Base-by-base conservation (phyloP, 23 red algal genomes). In the Gracilaria caudata region DNA sequence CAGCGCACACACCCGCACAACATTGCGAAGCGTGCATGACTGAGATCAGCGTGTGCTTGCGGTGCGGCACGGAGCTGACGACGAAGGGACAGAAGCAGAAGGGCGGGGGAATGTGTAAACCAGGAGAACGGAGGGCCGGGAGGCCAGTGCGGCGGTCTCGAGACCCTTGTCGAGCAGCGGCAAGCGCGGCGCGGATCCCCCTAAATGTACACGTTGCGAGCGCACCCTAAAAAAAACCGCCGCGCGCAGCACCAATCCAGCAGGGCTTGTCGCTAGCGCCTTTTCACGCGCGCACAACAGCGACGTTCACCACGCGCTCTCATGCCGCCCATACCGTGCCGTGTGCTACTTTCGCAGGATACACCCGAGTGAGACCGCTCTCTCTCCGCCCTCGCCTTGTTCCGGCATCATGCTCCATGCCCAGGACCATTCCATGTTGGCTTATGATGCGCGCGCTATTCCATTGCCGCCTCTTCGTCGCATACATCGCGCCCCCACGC, bases 361-460 rank as follows among this genome's bases (percentile, higher is more conserved):
- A 45, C 6, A 45, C 41, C 10, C 10, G 4, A 10, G 6, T 16
- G 49, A 9, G 12, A 16, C 49, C 1, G 8, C 49, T 53, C 12
- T 53, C 13, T 16, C 5, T 53, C 49, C 49, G 5, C 23, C 23
- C n/a, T 9, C 25, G 60, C 60, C 32, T 2, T 16, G n/a, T 30
- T 19, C 60, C 26, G 8, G 7, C 43, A 30, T 20, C 37, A 75
- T 75, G 70, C 70, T 23, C 4, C 70, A 24, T 34, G 35, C 41
- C 2, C 66, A 47, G 43, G 70, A 75, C 70, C 70, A 75, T 40
- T 75, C 70, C 70, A 75, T 75, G 70, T 21, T 75, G 9, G 70
- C 70, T 11, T 26, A 75, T 21, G 70, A 75, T 24, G 70, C 70
- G 20, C 70, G 70, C 38, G 70, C 70, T 9, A 75, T 75, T 12